Conservation (phyloP, 306 rosid genomes). For the Clitoria ternatea region DNA sequence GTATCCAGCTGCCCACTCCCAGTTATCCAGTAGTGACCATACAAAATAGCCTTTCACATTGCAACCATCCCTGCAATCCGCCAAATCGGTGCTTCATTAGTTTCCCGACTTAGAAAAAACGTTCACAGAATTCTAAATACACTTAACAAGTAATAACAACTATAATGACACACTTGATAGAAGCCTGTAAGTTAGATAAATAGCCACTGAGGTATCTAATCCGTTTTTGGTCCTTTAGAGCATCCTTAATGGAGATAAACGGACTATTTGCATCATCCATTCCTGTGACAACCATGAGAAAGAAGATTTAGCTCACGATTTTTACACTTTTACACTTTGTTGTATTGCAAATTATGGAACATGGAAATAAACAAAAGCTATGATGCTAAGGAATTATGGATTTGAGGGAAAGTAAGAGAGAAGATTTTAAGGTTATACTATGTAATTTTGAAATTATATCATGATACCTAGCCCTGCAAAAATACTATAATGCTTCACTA, state of each 20-base stretch:
- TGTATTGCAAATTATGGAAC: background rate
- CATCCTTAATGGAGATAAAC: conserved; percentile 41
- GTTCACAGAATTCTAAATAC: background rate
- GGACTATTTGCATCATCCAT: conserved; percentile 74
- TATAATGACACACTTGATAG: conserved; percentile 43
- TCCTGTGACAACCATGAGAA: conserved; percentile 39
- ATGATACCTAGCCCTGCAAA: background rate
- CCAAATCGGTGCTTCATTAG: background rate
- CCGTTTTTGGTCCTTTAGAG: conserved; percentile 68
- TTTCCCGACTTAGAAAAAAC: background rate
- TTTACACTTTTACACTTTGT: too few relatives aligned
- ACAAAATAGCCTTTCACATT: conserved; percentile 80
- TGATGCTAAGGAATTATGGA: background rate
- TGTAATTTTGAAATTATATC: background rate
- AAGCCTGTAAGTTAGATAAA: conserved; percentile 48
- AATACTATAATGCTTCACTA: background rate
- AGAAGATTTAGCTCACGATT: background rate
- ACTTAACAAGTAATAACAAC: background rate
- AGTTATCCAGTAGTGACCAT: conserved; percentile 80
- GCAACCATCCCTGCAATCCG: conserved; percentile 64
- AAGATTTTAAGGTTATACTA: background rate
- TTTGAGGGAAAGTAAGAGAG: background rate
- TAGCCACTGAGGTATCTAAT: conserved; percentile 66
- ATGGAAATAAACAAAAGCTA: background rate
- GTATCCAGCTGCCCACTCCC: conserved; percentile 83